Base-by-base conservation (phyloP, 176 grass and related monocot genomes). In the Eremochloa ophiuroides region DNA sequence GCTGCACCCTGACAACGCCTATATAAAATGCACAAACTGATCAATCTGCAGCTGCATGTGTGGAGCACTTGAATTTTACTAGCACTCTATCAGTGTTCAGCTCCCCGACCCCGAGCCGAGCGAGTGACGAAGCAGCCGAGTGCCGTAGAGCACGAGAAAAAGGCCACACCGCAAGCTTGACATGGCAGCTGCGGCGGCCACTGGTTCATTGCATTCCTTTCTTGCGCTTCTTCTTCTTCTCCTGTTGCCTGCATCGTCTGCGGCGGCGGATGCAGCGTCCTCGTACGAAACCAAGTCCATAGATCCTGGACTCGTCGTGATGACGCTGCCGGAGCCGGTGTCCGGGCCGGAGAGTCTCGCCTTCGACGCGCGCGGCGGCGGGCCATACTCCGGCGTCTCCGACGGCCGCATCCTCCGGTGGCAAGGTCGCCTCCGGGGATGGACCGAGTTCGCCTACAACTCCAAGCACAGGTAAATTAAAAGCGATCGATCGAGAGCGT, bases 311-410 rank as follows among this genome's bases (percentile, higher is more conserved):
- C 87, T 89, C 53, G 33, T 30, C 71, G 42, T 85, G 37, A 69
- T 98, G 61, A 9, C 63, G 18, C 84, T 98, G 20, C 80, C 72
- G 42, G n/a, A 14, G 65, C 78, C 87, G 18, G 79, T 69, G 61
- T 81, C 82, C 18, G 95, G 92, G 6, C 90, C 95, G 23, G 95
- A 98, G 79, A 98, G 95, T 82, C 84, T 98, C 15, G 88, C 88
- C 60, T 98, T 95, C 84, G 95, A 98, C 73, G 53, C 60, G 20
- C 64, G 18, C 11, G 95, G 88, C 31, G 37, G 78, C 0, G 92
- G 95, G 1, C 92, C 92, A 4, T 95, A 98, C 82, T 85, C 92
- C n/a, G 95, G 95, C 25, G 90, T 93, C 75, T 98, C 95, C 1
- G 87, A 89, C 77, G 92, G 95, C 28, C 75, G 92, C 63, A 61